Percentiles rank a stretch among this genome's conserved stretches.
Conservation (phyloP, 2,329 filamentous ascomycete genomes). For the Nemania abortiva region DNA sequence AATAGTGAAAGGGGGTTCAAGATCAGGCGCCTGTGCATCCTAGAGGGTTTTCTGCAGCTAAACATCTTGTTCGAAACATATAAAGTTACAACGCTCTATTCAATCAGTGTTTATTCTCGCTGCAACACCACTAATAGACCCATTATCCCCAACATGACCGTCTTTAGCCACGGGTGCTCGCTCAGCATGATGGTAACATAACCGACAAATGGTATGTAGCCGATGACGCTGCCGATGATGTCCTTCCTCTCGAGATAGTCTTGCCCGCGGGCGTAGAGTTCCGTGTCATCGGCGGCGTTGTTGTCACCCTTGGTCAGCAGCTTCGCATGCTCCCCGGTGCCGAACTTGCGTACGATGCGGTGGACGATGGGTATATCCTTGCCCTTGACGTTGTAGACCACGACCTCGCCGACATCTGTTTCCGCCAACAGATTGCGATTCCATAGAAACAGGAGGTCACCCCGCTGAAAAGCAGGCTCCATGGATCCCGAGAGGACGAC, state of each 20-base stretch:
- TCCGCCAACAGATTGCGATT: constrained; percentile 73
- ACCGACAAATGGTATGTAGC: constrained; percentile 92
- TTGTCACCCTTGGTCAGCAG: constrained; percentile 98
- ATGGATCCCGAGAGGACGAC: constrained; percentile 87
- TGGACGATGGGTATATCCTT: constrained; percentile 99
- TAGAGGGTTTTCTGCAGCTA: background rate
- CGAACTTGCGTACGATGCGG: constrained; percentile 82
- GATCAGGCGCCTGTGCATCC: background rate
- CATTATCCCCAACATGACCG: constrained; percentile 94
- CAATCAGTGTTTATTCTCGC: constrained; percentile 71
- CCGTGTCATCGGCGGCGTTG: constrained; percentile 92
- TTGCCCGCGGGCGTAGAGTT: constrained; percentile 86
- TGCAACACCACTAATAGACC: constrained; percentile 93
- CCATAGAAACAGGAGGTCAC: constrained; percentile 82
- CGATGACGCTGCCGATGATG: constrained; percentile 92
- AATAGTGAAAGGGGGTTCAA: background rate
- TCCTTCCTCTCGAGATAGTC: constrained; percentile 88
- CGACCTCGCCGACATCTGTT: constrained; percentile 68
- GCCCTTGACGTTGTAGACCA: constrained; percentile 82
- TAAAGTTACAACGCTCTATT: background rate
- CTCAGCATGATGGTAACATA: constrained; percentile 97
- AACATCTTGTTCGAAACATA: constrained; percentile 2
- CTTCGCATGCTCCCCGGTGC: constrained; percentile 70
- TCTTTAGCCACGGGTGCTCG: constrained; percentile 97
- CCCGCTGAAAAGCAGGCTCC: constrained; percentile 85